Evolutionary conservation across 139 green algal genomes (phyloP), one percentile per base, ranked within the genome.

Genomic region (Pleodorina starrii): DNA sequence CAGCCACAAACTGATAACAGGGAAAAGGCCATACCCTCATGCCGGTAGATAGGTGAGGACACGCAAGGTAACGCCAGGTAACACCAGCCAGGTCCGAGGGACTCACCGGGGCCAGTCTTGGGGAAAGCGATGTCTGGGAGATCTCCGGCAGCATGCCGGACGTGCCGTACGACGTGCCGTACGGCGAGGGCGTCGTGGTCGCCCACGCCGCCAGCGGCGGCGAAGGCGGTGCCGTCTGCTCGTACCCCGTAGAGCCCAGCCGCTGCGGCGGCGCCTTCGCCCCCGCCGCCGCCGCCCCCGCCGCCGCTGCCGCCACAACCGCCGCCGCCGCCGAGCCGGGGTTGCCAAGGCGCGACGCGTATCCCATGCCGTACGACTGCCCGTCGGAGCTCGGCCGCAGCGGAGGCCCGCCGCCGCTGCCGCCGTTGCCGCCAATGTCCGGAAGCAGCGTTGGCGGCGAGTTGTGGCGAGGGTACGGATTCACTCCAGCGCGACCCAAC

Each of bases 361-460:
- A n/a, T n/a, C 63, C 63, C 63, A 36, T 35, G 63, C 63, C 63
- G 48, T 57, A 57, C 48, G 12, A 21, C 29, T 73, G 63, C 3
- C 29, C 63, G 72, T 51, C 72, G 32, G 3, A 3, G 19, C 72
- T 54, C 1, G 72, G 40, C 72, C 19, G 72, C 9, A 48, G 1
- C 14, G 69, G 21, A 46, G 32, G 2, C 27, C 7, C 9, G 1
- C 40, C 40, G 12, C 40, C 40, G 72, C 16, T 40, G 38, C 16
- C 38, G 69, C 36, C 25, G 69, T 14, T 48, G 72, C 40, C 43
- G 72, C 29, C 21, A 10, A 80, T 80, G 43, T 36, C 38, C 25
- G 72, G 72, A 38, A 80, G 27, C 1, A 80, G 17, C 40, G 72
- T 80, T 21, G 72, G 42, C 72, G 72, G 72, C 38, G 72, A 80